Conservation (phyloP, 352 stramenopile genomes). For the Plasmopara muralis region DNA sequence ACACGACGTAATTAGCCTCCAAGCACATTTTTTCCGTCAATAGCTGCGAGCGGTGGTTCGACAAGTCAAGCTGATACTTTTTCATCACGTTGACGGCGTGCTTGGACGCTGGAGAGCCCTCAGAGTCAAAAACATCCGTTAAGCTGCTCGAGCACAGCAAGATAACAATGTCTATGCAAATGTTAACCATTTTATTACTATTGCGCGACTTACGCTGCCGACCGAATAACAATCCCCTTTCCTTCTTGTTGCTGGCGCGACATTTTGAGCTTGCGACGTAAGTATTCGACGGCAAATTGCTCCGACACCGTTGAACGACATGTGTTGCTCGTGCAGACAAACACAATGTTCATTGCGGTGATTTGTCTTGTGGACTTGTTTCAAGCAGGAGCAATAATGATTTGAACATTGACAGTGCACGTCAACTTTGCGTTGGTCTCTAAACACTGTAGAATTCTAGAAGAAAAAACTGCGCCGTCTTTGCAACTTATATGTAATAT, state of each 20-base stretch:
- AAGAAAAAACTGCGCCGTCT: too few species aligned
- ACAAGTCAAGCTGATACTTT: conserved; percentile 72
- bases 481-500: too few species aligned
- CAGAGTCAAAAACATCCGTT: conserved; percentile 63
- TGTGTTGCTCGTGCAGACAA: conserved; percentile 84
- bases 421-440: too few species aligned
- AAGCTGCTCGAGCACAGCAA: conserved; percentile 25
- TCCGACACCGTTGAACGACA: conserved; percentile 74
- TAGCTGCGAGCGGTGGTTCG: conserved; percentile 54
- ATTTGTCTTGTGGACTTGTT: conserved; percentile 1
- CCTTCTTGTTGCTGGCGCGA: conserved; percentile 61
- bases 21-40: conserved; percentile 60
- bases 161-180: background rate
- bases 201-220: conserved; percentile 46
- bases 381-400: conserved; percentile 6
- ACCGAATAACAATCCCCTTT: conserved; percentile 62
- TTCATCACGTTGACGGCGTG: conserved; percentile 60
- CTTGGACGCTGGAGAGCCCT: conserved; percentile 56
- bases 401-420: conserved; percentile 7
- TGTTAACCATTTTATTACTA: background rate
- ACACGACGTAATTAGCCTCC: conserved; percentile 66
- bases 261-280: conserved; percentile 59
- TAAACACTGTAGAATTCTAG: too few species aligned
- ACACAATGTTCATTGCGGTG: conserved; percentile 63
- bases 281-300: conserved; percentile 73